Evolutionary conservation across 2,329 filamentous ascomycete species (phyloP).

Genomic region (Ceratocystiopsis sp.): DNA sequence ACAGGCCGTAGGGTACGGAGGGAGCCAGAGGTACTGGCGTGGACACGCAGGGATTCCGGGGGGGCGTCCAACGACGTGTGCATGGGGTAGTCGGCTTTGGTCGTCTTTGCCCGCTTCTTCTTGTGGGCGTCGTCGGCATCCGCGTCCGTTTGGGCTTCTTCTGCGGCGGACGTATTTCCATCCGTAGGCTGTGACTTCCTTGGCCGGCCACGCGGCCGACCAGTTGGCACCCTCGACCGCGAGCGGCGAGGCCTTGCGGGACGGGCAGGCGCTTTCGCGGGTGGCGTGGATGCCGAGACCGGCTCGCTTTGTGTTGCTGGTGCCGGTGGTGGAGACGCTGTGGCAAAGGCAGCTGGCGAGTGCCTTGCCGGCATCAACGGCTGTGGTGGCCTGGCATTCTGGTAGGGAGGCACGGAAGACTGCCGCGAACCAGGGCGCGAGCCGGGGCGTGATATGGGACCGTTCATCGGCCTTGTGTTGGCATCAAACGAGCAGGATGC

Average conservation of each 20-base stretch:
- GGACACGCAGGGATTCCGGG: constrained; percentile 70
- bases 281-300: background rate
- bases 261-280: constrained; percentile 26
- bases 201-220: constrained; percentile 37
- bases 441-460: background rate
- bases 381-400: background rate
- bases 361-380: too few relatives aligned
- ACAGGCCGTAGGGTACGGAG: constrained; percentile 70
- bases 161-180: constrained; percentile 59
- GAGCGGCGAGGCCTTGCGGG: constrained; percentile 30
- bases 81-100: constrained; percentile 38
- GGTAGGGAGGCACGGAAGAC: constrained; percentile 3
- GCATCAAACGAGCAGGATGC: constrained; percentile 2
- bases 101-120: constrained; percentile 68
- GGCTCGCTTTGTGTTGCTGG: constrained; percentile 3
- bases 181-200: constrained; percentile 33
- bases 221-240: constrained; percentile 28
- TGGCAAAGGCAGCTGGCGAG: background rate
- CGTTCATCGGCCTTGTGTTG: background rate
- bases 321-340: constrained; percentile 2
- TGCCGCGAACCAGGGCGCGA: constrained; percentile 8
- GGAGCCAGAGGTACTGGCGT: constrained; percentile 77
- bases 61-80: constrained; percentile 55
- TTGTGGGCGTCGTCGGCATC: constrained; percentile 37
- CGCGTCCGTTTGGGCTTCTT: constrained; percentile 33